Conservation (phyloP, 805 yeast genomes). For the Schwanniomyces sp. region DNA sequence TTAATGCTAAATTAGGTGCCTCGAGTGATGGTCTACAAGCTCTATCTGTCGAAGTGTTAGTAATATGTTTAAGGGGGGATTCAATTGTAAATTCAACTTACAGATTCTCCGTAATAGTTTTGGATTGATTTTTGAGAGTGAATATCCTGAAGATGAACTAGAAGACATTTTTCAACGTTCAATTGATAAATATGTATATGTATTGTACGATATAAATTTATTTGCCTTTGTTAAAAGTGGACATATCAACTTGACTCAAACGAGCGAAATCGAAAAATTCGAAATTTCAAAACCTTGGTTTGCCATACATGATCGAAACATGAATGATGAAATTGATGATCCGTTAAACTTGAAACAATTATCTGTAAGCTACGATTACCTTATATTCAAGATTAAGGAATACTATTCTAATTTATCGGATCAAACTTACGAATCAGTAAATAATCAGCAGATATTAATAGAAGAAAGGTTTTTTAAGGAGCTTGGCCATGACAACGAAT, state of each 20-base stretch:
- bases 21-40: slow-evolving; percentile 81
- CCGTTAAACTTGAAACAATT: slow-evolving; percentile 62
- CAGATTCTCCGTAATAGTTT: slow-evolving; percentile 45
- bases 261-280: neutral
- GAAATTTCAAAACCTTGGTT: neutral
- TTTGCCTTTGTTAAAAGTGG: neutral
- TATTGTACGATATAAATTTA: neutral
- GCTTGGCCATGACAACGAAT: slow-evolving; percentile 35
- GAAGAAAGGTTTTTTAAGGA: slow-evolving; percentile 23
- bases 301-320: neutral
- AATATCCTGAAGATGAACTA: slow-evolving; percentile 22
- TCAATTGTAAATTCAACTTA: slow-evolving; percentile 20
- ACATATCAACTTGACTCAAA: neutral
- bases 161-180: slow-evolving; percentile 10
- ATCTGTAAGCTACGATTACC: slow-evolving; percentile 62
- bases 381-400: slow-evolving; percentile 62
- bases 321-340: slow-evolving; percentile 38
- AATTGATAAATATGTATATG: neutral
- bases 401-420: slow-evolving; percentile 50
- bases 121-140: slow-evolving; percentile 46
- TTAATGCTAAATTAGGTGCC: slow-evolving; percentile 87
- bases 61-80: neutral
- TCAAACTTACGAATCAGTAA: slow-evolving; percentile 28
- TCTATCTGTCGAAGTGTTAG: slow-evolving; percentile 45
- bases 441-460: slow-evolving; percentile 27